Conservation (phyloP, 192 early-diverging fungal species). For the Coemansia reversa region DNA sequence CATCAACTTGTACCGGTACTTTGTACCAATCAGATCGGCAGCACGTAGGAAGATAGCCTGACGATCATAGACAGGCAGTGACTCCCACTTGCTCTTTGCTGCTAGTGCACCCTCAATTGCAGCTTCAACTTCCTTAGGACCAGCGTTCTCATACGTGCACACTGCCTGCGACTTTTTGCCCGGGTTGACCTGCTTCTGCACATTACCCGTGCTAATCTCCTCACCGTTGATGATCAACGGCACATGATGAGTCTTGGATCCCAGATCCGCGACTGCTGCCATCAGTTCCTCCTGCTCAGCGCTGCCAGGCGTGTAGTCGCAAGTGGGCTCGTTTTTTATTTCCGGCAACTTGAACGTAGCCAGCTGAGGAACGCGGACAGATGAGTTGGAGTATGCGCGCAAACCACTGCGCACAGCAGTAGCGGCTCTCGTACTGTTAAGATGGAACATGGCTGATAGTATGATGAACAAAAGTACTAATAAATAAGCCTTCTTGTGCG, state of each 20-base stretch:
- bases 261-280: conserved; percentile 76
- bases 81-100: conserved; percentile 88
- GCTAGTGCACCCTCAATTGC: conserved; percentile 86
- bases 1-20: conserved; percentile 89
- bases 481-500: too few species aligned
- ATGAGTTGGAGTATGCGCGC: conserved; percentile 17
- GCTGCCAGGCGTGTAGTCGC: conserved; percentile 74
- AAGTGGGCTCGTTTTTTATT: conserved; percentile 86
- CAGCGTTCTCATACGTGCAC: conserved; percentile 83
- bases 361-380: conserved; percentile 59
- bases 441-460: conserved; percentile 21
- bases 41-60: conserved; percentile 96
- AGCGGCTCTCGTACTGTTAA: conserved; percentile 18
- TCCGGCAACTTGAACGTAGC: conserved; percentile 79
- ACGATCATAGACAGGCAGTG: conserved; percentile 90
- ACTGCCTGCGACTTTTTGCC: conserved; percentile 79
- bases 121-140: conserved; percentile 63
- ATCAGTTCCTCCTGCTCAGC: conserved; percentile 70
- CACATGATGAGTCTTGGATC: conserved; percentile 66
- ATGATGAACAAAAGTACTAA: conserved; percentile 9
- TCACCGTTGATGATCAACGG: conserved; percentile 85
- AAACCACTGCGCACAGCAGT: conserved; percentile 6
- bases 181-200: conserved; percentile 75
- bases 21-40: conserved; percentile 86
- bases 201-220: conserved; percentile 69